A percentile compares a stretch with the other conserved stretches of the same genome.
phyloP scores from a whole-genome alignment of 2,329 filamentous ascomycete species.

The Talaromyces sp. region DNA sequence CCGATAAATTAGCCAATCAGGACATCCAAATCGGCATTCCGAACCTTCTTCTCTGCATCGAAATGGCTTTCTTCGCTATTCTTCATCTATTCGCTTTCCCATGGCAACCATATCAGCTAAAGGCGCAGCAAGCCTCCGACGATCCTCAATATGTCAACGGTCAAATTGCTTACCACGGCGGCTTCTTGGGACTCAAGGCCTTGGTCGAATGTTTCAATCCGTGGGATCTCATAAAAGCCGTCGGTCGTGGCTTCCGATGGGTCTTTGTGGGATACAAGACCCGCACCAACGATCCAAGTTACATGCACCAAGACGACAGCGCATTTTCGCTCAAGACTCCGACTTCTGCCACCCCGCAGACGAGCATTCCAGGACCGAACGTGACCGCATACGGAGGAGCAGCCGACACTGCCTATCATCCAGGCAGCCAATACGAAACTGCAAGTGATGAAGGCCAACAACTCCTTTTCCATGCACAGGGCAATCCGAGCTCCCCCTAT shows the following conservation, averaged over 20 bases:
- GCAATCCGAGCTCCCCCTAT: constrained; percentile 29
- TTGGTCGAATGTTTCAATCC: constrained; percentile 70
- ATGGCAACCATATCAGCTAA: constrained; percentile 63
- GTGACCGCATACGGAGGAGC: constrained; percentile 26
- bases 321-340: constrained; percentile 30
- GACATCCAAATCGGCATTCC: constrained; percentile 81
- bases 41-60: constrained; percentile 70
- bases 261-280: constrained; percentile 67
- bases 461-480: constrained; percentile 39
- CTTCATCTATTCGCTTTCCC: constrained; percentile 81
- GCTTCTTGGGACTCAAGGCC: constrained; percentile 62
- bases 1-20: constrained; percentile 60
- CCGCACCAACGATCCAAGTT: constrained; percentile 40
- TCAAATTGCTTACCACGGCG: constrained; percentile 59
- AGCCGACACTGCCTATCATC: constrained; percentile 24
- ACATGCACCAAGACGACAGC: constrained; percentile 27
- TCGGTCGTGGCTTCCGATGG: constrained; percentile 74
- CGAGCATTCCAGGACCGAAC: constrained; percentile 18
- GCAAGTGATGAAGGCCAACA: constrained; percentile 37
- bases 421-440: constrained; percentile 25
- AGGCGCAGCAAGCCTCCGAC: constrained; percentile 46
- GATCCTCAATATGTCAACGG: constrained; percentile 41
- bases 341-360: constrained; percentile 15
- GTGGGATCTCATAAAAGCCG: constrained; percentile 78
- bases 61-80: constrained; percentile 77